Base-by-base conservation (phyloP, 202 grass and related monocot species). In the Cymbopogon flexuosus region DNA sequence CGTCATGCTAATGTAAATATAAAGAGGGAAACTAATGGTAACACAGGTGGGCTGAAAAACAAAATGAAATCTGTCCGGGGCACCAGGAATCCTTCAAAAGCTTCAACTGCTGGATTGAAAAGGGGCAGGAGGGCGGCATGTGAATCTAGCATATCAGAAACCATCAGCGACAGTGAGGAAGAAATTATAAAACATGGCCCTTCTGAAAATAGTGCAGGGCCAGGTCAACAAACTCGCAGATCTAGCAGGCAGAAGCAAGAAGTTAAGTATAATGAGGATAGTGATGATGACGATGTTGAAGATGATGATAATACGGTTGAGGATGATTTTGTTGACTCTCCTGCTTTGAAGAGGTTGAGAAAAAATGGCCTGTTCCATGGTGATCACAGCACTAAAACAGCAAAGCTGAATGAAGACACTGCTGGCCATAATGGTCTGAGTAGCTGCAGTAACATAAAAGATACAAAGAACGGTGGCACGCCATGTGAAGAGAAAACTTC, bases 161-260 rank as follows among this genome's bases (percentile, higher is more conserved):
- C 67, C 41, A 88, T 10, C 51, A 85, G 39, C 36, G 86, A 85
- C 65, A 76, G 73, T 63, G 86, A 90, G 81, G 86, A 91, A 49
- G 77, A 79, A 56, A 72, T 69, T 77, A 54, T 62, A 40, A 16
- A 73, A 68, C 49, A 67, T 88, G 46, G 24, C 16, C 39, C 40
- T 84, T 80, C 62, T 77, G 41, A 78, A 70, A 87, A 83, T 64
- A 60, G 40, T 76, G 27, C 22, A 29, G 51, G n/a, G 18, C 47
- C 70, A 19, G 80, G 23, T 70, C 45, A 70, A 22, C 58, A 82
- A 77, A 85, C 88, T 70, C 83, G 91, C 57, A 94, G 89, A 84
- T 94, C 94, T 67, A 77, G 61, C 60, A 91, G 94, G 82, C 84
- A 79, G 66, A 97, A 86, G 76, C 81, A 84, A 72, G 85, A 92